phyloP scores from a whole-genome alignment of 2,329 filamentous ascomycete species.

The Amylocarpus encephaloides region DNA sequence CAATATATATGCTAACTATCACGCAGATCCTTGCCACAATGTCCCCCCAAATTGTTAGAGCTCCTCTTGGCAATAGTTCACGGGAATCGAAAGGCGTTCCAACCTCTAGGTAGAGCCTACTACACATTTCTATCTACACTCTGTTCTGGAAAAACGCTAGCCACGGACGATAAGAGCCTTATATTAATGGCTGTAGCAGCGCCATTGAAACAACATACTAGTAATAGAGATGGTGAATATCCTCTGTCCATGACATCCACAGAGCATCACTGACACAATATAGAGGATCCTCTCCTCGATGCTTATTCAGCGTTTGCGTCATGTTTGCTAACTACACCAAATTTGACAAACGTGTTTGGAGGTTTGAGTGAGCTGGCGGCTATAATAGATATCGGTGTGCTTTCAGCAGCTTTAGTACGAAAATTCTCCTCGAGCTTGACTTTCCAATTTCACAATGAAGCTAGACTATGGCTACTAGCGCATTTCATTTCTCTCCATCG shows the following conservation, averaged over 20 bases:
- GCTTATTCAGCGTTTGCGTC: constrained; percentile 28
- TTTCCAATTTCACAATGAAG: constrained; percentile 21
- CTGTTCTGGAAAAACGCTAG: constrained; percentile 5
- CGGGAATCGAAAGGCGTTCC: constrained; percentile 18
- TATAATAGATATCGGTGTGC: constrained; percentile 20
- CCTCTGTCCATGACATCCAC: background rate
- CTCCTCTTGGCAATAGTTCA: constrained; percentile 23
- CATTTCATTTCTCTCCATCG: constrained; percentile 57
- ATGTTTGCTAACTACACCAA: constrained; percentile 28
- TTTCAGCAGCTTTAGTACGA: constrained; percentile 25
- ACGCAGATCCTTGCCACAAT: constrained; percentile 17
- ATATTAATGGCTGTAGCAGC: constrained; percentile 22
- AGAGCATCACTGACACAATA: constrained; percentile 4
- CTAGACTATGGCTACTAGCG: constrained; percentile 58
- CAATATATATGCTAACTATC: constrained; percentile 10
- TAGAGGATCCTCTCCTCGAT: constrained; percentile 17
- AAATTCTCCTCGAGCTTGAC: constrained; percentile 21
- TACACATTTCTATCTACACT: constrained; percentile 27
- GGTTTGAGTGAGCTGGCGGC: constrained; percentile 22
- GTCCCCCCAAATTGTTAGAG: constrained; percentile 16
- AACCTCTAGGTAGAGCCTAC: constrained; percentile 24
- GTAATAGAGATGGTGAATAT: constrained; percentile 13
- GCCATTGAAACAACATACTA: constrained; percentile 18
- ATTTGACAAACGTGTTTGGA: constrained; percentile 21
- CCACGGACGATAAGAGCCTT: constrained; percentile 10